phyloP scores from a whole-genome alignment of 371 early-diverging fungal genomes.

The Globomyces sp. region DNA sequence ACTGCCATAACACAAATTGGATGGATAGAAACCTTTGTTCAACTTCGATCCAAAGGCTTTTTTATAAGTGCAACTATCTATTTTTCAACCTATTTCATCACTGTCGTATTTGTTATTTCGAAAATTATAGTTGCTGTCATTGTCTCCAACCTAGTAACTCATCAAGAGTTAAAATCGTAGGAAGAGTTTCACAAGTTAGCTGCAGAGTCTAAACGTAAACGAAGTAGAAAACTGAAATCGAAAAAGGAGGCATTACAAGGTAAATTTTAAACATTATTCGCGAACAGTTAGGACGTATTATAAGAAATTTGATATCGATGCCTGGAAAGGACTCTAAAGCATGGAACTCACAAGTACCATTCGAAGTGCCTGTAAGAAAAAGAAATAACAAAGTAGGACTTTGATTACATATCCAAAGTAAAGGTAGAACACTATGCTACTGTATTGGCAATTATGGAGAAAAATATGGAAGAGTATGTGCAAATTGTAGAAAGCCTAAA shows the following conservation, averaged over 20 bases:
- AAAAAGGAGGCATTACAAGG: background rate
- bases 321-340: no score
- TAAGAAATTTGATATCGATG: no score
- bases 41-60: background rate
- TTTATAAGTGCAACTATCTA: conserved; percentile 4
- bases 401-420: conserved; percentile 13
- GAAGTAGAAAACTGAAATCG: conserved; percentile 6
- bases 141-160: conserved; percentile 7
- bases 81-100: background rate
- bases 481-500: conserved; percentile 6
- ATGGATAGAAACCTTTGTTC: background rate
- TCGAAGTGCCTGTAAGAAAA: conserved; percentile 6
- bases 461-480: conserved; percentile 11
- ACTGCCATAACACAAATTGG: conserved; percentile 17
- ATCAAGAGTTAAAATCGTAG: background rate
- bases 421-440: conserved; percentile 13
- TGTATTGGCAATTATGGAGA: conserved; percentile 15
- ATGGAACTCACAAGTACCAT: conserved; percentile 14
- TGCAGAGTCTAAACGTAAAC: background rate
- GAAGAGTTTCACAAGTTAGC: conserved; percentile 10
- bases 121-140: conserved; percentile 16
- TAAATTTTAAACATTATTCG: background rate
- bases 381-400: background rate
- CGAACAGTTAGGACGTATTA: no score
- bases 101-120: conserved; percentile 11